phyloP scores from a whole-genome alignment of 2,329 filamentous ascomycete genomes.

The Calonectria pseudoturangicola region DNA sequence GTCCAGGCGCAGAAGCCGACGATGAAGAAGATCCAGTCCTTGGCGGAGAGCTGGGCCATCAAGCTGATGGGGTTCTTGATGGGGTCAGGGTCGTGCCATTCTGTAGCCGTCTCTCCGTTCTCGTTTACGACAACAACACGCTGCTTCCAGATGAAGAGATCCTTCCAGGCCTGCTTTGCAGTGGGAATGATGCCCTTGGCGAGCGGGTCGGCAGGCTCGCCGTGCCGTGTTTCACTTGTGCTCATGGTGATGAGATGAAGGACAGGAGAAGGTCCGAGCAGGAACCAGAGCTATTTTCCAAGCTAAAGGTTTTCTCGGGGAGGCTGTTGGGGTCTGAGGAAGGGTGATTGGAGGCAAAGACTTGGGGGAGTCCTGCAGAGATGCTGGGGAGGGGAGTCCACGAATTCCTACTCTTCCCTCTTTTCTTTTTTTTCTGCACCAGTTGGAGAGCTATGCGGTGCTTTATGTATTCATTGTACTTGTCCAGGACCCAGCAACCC shows the following conservation, averaged over 20 bases:
- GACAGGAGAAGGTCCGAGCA: constrained; percentile 8
- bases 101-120: constrained; percentile 77
- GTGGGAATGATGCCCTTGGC: constrained; percentile 79
- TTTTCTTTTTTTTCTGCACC: constrained; percentile 3
- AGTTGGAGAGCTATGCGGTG: background rate
- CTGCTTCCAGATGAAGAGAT: constrained; percentile 85
- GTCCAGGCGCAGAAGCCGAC: constrained; percentile 86
- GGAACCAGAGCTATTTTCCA: constrained; percentile 2
- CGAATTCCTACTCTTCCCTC: constrained; percentile 17
- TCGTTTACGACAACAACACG: constrained; percentile 80
- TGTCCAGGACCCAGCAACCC: constrained; percentile 12
- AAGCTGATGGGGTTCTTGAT: constrained; percentile 83
- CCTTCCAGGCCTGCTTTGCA: constrained; percentile 77
- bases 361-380: constrained; percentile 2
- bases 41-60: constrained; percentile 76
- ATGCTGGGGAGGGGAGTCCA: background rate
- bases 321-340: background rate
- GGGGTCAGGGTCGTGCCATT: constrained; percentile 81
- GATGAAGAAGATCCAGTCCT: constrained; percentile 85
- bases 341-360: background rate
- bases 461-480: constrained; percentile 41
- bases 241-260: constrained; percentile 7
- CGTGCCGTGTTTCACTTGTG: constrained; percentile 35
- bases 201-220: constrained; percentile 78
- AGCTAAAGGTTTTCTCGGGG: background rate